Conservation (phyloP, 1,284 basidiomycete genomes). For the Tetrapyrgos nigripes region DNA sequence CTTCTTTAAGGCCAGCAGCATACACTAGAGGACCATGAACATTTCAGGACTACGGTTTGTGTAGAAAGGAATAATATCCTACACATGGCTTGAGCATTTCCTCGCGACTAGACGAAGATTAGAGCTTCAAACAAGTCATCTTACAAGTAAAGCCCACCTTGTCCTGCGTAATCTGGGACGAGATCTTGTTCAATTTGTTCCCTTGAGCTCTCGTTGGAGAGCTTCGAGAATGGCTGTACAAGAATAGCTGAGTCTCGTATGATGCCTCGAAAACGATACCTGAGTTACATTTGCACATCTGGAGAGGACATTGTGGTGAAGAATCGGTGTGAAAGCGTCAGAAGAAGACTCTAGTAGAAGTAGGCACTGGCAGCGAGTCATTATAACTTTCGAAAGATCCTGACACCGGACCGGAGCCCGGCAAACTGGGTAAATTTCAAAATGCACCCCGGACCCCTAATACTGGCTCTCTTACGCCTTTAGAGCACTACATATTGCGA, state of each 20-base stretch:
- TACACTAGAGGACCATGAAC: conserved; percentile 57
- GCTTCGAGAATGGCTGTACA: conserved; percentile 51
- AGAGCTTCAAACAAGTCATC: not conserved
- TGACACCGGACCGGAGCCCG: no score
- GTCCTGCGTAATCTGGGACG: conserved; percentile 70
- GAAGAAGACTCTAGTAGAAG: conserved; percentile 1
- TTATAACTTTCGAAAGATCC: no score
- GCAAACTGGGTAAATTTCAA: no score
- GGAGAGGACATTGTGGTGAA: conserved; percentile 48
- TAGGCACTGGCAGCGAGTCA: no score
- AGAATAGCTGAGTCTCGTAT: not conserved
- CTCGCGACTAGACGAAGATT: conserved; percentile 56
- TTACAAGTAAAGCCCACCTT: conserved; percentile 51
- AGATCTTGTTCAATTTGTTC: conserved; percentile 72
- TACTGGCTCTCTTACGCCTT: no score
- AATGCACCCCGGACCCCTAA: no score
- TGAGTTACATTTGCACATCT: conserved; percentile 62
- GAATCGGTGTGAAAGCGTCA: conserved; percentile 1
- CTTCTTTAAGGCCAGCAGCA: conserved; percentile 76
- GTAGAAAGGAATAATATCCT: conserved; percentile 31
- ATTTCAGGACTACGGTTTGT: not conserved
- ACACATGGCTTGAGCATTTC: conserved; percentile 86
- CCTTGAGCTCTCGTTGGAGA: conserved; percentile 14
- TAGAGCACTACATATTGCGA: no score
- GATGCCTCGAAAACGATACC: conserved; percentile 19